Evolutionary conservation across 2,329 filamentous ascomycete species (phyloP), one percentile per base, ranked within the genome.

Genomic region (Microthyrium microscopicum): DNA sequence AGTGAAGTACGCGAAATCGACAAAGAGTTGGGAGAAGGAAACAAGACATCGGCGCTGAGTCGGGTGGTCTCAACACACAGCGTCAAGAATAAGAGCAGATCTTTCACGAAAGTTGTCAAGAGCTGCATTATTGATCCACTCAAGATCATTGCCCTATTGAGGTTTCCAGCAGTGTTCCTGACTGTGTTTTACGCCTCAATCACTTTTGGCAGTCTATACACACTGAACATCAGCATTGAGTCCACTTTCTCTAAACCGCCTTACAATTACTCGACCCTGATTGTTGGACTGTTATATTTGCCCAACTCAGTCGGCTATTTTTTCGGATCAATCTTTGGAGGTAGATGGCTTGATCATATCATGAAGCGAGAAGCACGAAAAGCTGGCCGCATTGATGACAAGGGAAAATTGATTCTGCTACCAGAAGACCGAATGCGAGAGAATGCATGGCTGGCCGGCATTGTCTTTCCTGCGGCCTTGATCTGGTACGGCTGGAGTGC

Each of bases 341-440:
- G 54, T n/a, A 42, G 45, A 29, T 57, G 54, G 54, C 48, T 56
- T 29, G 54, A 57, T 43, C 33, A 36, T 24, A 56, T 57, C 42
- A 57, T 57, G 54, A 44, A 46, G 28, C 49, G 54, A 26, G 53
- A 56, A 43, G 54, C 54, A 1, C 41, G 42, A 3, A 53, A 50
- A 38, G 51, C 50, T 21, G 49, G 49, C 20, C 45, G 53, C 9
- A 51, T 51, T 38, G 52, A 56, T 33, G 46, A 44, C 4, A 41
- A 44, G 1, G 53, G 53, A 15, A 52, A 50, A 30, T 44, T 56
- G 7, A 40, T 52, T 5, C 48, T 53, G 32, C 39, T 42, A 3
- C 53, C 54, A 0, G 51, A 55, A 40, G 54, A 57, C 31, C 49
- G 54, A n/a, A 56, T 57, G 53, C 43, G 45, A 16, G 54, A 57